Base-by-base conservation (phyloP, 208 protist genomes). In the Zelonia costaricensis region DNA sequence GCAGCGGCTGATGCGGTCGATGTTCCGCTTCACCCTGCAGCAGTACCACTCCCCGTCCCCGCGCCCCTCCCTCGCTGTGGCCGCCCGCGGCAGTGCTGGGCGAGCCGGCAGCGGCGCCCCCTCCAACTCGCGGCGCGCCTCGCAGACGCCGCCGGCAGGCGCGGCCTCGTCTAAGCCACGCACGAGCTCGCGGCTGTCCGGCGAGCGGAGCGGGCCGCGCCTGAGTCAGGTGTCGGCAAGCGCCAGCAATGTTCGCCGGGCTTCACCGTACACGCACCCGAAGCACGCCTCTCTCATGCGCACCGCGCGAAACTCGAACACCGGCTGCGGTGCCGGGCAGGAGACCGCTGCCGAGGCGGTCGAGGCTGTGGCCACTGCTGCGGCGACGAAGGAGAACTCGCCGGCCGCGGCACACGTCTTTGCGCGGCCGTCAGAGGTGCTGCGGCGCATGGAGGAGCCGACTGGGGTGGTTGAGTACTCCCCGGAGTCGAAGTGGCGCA, bases 1-100 rank as follows among this genome's bases (percentile, higher is more conserved):
- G 18, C 70, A 80, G 61, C 82, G 83, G 8, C 69, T 91, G 20
- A 54, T 95, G 52, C 70, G 70, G 27, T 87, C 70, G 58, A 72
- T 95, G 39, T 92, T 92, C 55, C 83, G 69, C 51, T 59, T 68
- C 13, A 78, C 74, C 12, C 45, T 78, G 31, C 43, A 77, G 40
- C 69, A 69, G 74, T 64, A 73, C 54, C 57, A 45, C 20, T 35
- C 74, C 6, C 47, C 42, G 16, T 51, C 68, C 9, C 69, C 47
- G 27, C 54, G 62, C 23, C 62, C 49, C 44, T 67, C 53, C 16
- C 27, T 54, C 39, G 23, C 38, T 13, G 30, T 62, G 18, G 47
- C 30, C 36, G 54, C 36, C 13, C 23, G 54, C 16, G 49, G 35
- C 33, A 61, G 57, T 40, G 49, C 36, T 25, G 35, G 47, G 35